Evolutionary conservation across 1,284 basidiomycete species (phyloP).

Genomic region (Leccinum ponderosum): DNA sequence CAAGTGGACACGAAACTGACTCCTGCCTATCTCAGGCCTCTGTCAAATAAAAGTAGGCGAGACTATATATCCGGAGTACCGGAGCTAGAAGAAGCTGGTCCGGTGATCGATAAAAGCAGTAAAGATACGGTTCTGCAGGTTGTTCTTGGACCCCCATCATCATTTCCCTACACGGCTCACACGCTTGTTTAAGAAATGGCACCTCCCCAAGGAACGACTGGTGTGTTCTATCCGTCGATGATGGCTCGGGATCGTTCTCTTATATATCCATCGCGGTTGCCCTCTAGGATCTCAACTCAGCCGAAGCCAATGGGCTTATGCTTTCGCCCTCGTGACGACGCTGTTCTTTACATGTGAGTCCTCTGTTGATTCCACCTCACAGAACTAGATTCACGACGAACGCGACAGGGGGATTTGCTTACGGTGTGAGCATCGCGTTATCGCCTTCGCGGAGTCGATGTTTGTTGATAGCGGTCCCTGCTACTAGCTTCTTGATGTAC

Average conservation of each 20-base stretch:
- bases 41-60: constrained; percentile 1
- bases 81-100: constrained; percentile 1
- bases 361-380: constrained; percentile 12
- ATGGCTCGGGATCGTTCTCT: neutral
- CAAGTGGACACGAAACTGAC: neutral
- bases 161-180: constrained; percentile 2
- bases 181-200: constrained; percentile 22
- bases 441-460: neutral
- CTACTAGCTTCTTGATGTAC: constrained; percentile 79
- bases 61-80: constrained; percentile 6
- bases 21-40: neutral
- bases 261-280: neutral
- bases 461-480: neutral
- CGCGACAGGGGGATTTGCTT: constrained; percentile 65
- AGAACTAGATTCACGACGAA: neutral
- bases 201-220: constrained; percentile 38
- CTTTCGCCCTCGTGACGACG: constrained; percentile 74
- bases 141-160: constrained; percentile 8
- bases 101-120: constrained; percentile 20
- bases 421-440: constrained; percentile 50
- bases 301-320: constrained; percentile 49
- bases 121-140: neutral
- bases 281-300: constrained; percentile 47
- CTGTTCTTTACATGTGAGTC: constrained; percentile 78
- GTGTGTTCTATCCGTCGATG: constrained; percentile 26